These are phyloP conservation scores for Incumbomyces delicatus DNA, from an alignment of 2,329 filamentous ascomycete genomes.

Conservation along the genomic window DNA sequence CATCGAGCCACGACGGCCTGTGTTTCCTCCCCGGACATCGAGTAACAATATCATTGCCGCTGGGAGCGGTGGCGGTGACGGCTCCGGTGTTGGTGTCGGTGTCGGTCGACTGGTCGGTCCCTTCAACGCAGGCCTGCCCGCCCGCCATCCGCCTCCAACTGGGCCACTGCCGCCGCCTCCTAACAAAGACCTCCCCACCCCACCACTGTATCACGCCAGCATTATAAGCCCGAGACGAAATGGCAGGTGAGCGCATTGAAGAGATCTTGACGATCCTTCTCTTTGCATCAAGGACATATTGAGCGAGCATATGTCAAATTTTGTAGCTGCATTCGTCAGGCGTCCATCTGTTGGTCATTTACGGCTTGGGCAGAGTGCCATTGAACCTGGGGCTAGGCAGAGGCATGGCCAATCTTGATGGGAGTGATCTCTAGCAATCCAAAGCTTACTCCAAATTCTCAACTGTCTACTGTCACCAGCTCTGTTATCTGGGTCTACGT, in stretches of 20 bases:
- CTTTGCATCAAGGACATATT: slow-evolving; percentile 3
- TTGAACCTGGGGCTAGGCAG: too few species aligned
- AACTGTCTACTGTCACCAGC: too few species aligned
- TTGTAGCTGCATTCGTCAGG: not conserved
- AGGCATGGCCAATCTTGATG: too few species aligned
- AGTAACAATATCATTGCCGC: slow-evolving; percentile 18
- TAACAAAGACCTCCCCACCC: slow-evolving; percentile 18
- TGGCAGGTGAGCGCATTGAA: not conserved
- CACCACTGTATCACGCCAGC: not conserved
- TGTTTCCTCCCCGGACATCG: slow-evolving; percentile 30
- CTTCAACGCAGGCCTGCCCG: slow-evolving; percentile 53
- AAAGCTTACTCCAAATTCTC: too few species aligned
- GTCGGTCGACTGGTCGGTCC: slow-evolving; percentile 24
- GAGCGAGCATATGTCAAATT: slow-evolving; percentile 1
- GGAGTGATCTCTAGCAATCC: too few species aligned
- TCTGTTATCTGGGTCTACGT: too few species aligned
- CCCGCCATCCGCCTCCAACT: slow-evolving; percentile 51
- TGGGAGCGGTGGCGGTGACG: slow-evolving; percentile 3
- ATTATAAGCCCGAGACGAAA: slow-evolving; percentile 3
- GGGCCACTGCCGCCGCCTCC: slow-evolving; percentile 52
- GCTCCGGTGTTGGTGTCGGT: too few species aligned
- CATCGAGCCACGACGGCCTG: slow-evolving; percentile 29
- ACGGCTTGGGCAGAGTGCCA: not conserved
- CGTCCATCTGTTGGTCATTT: slow-evolving; percentile 1
- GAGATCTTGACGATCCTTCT: not conserved